Evolutionary conservation across 73 alveolate species (phyloP), one percentile per base, ranked within the genome.

Genomic region (Symbiodinium pilosum): DNA sequence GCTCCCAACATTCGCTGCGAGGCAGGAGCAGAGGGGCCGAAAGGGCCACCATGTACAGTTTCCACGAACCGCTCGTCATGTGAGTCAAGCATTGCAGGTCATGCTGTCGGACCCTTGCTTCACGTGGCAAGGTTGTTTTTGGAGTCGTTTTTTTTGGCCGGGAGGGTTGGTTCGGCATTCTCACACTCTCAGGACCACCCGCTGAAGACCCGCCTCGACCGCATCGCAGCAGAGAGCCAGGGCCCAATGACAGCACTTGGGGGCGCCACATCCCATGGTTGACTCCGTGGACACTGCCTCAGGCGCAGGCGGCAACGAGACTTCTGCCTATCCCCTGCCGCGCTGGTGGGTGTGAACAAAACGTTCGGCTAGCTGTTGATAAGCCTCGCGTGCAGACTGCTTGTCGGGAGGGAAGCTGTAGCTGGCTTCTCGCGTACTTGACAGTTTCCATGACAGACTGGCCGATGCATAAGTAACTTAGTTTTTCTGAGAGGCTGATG

Each of bases 1-100:
- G 98, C 93, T 5, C 98, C 98, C 59, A 93, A 73, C 92, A 51
- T 77, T 64, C 98, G 98, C 12, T 93, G 98, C 84, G 92, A 93
- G 75, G 96, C 94, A 3, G 26, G 28, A 28, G 43, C 85, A 3
- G 77, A 71, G 6, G 59, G 21, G 59, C 59, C 14, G 6, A 6
- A 47, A 47, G 59, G 6, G 59, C 59, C 14, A 14, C 6, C 59
- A 47, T 47, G 59, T 47, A 14, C 59, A 6, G 59, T 47, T 47
- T 14, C 59, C 14, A 14, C 59, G 59, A 47, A 14, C 59, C 59
- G 6, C 14, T 47, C 21, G 59, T n/a, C n/a, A n/a, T n/a, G n/a
- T n/a, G n/a, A n/a, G n/a, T n/a, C n/a, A n/a, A n/a, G n/a, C n/a
- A n/a, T n/a, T 64, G 41, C 40, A 64, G 77, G 77, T 64, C 77